Evolutionary conservation across 2,329 filamentous ascomycete genomes (phyloP), one percentile per base, ranked within the genome.

Genomic region (Neoascochyta sp.): DNA sequence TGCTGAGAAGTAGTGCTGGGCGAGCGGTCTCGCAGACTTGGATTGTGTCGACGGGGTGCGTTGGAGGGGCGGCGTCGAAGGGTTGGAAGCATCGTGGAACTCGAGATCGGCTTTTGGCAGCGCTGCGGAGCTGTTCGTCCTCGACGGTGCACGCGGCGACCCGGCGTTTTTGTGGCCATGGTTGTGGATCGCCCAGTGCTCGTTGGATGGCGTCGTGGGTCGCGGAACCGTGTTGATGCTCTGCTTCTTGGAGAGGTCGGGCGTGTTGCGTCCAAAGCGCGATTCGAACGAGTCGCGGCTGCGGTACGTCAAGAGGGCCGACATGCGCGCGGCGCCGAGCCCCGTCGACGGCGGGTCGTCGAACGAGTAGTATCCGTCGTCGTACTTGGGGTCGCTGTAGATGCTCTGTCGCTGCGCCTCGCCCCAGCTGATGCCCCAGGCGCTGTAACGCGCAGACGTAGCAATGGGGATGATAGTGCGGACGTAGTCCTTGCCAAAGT

Each of bases 351-450:
- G 92, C 18, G 89, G 89, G 49, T 96, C 87, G 17, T 84, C 75
- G 52, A 92, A 93, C 1, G 79, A 55, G 60, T 96, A 98, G 66
- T 95, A 96, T 24, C 92, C 92, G 54, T 96, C 89, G 41, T 95
- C 88, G 63, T 98, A 98, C 68, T 95, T 96, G 17, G 92, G 92
- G 60, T 98, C 92, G 21, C 87, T 89, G 66, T 96, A 98, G 60
- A 98, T 96, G 73, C 84, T 89, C 66, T 92, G 86, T 29, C 86
- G 75, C 62, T 93, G 86, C 3, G 86, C 86, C 60, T 92, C 86
- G 22, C 85, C 86, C 86, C 86, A 93, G 64, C 83, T 89, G 53
- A 92, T 93, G 14, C 86, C 83, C 86, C 86, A 93, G 4, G 86
- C 86, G 52, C 85, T 90, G 63, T 92, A 87, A 22, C 82, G 73